Base-by-base conservation (phyloP, 257 asterid species). In the Lycium ferocissimum region DNA sequence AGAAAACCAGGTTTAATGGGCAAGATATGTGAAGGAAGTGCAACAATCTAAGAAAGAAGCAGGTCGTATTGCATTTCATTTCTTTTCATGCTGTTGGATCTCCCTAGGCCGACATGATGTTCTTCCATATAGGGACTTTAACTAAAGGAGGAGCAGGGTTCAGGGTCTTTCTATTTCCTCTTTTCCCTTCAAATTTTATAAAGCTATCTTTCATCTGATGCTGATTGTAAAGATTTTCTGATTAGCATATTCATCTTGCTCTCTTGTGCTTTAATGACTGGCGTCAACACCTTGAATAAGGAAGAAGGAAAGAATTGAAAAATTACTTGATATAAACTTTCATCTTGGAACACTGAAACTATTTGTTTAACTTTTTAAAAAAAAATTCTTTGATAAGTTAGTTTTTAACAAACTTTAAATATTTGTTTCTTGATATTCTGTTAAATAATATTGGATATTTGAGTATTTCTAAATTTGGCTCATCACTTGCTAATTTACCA, bases 31-130 rank as follows among this genome's bases (percentile, higher is more conserved):
- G 45, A 40, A 40, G 45, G 45, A 40, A 40, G 45, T 40, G 45
- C 45, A 70, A 38, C 26, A 70, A 38, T 70, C 78, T 70, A 17
- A 70, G 7, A 70, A 70, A 38, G 26, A 69, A 69, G 76, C 40
- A 70, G 78, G 22, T 9, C 17, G 54, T 13, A 8, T 69, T 38
- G 53, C 51, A 67, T 67, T 67, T 15, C 37, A 14, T 69, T 67
- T 67, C 76, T 37, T 69, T 14, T 70, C 78, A 70, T 38, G 33
- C 78, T 38, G 54, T 70, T 70, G 33, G 53, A 70, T 70, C 53
- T 40, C 33, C 66, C 33, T 59, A 18, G 66, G 11, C n/a, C 26
- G 26, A n/a, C 33, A n/a, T n/a, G 66, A 59, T 8, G 66, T 59
- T 59, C 66, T 59, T 59, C 66, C 33, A 40, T 40, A 40, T 40